Evolutionary conservation across 331 rosid genomes (phyloP), one percentile per base, ranked within the genome.

Genomic region (Saraca asoca): DNA sequence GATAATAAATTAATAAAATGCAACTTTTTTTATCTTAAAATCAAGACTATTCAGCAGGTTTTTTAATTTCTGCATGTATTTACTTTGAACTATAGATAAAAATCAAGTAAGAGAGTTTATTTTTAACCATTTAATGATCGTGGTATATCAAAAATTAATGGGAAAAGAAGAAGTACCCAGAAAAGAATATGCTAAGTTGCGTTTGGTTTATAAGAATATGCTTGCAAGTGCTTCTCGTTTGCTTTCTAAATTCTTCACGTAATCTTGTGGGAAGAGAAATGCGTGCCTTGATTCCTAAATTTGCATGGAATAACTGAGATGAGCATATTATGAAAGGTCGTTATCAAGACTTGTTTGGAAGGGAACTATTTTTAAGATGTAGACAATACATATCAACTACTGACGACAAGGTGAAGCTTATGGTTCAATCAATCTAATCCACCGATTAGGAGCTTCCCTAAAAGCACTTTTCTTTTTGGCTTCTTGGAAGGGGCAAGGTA

Each of bases 161-260:
- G 58, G 19, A 20, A 55, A 53, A 41, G 15, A 14, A 12, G 59
- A 64, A 38, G 69, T 42, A 42, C 5, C 19, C 13, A n/a, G 48
- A 58, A 71, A 46, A 38, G 78, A 78, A 78, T 78, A 78, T 78
- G 82, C 78, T 53, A 12, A 50, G 51, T 34, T 13, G 42, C 66
- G 42, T 46, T 71, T 46, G 78, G 17, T 66, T 19, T 2, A 2
- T 55, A 8, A 63, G 79, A 69, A 78, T 78, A 78, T 78, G 79
- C 79, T 7, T 7, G 57, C 4, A 55, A 17, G 50, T 50, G 65
- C 19, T 48, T 19, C 20, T 54, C 48, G 57, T 73, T 16, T 43
- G 18, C 31, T 62, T 58, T 58, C 54, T 72, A 51, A 68, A 51
- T 51, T 54, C 11, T 11, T 68, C 51, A 73, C 76, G 79, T 55